Evolutionary conservation across 1,284 basidiomycete species (phyloP).

Genomic region (Rhodotorula sp.): DNA sequence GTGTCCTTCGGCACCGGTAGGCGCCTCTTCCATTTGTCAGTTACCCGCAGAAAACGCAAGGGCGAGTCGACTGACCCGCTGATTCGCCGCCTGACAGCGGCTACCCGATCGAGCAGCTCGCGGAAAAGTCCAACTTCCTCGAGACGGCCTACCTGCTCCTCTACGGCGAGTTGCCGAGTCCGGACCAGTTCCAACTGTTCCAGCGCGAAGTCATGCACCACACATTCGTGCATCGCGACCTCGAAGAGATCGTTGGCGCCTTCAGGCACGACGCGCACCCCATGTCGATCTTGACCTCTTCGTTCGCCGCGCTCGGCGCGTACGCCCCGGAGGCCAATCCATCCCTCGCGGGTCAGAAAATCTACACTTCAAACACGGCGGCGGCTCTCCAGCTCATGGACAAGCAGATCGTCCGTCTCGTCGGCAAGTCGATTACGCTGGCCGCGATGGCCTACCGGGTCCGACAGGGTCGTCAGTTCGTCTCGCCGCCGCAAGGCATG

Average conservation of each 20-base stretch:
- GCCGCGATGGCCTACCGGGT: conserved; percentile 56
- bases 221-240: conserved; percentile 69
- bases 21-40: no score
- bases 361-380: conserved; percentile 58
- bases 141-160: conserved; percentile 76
- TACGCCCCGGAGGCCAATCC: conserved; percentile 60
- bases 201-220: conserved; percentile 74
- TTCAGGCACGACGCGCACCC: conserved; percentile 41
- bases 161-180: conserved; percentile 75
- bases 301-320: conserved; percentile 78
- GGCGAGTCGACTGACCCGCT: neutral
- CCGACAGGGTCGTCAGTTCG: conserved; percentile 68
- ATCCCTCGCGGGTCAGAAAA: conserved; percentile 63
- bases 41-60: no score
- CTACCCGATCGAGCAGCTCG: conserved; percentile 88
- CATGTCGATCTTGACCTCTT: conserved; percentile 66
- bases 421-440: conserved; percentile 77
- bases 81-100: conserved; percentile 51
- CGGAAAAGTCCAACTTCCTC: conserved; percentile 70
- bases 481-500: conserved; percentile 74
- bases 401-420: conserved; percentile 80
- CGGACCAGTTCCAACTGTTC: conserved; percentile 28
- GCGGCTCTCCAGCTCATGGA: conserved; percentile 71
- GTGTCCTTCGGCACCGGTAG: conserved; percentile 51
- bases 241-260: conserved; percentile 60